Percentiles rank a stretch among this genome's conserved stretches.
These are phyloP conservation scores for Starmera caribaea DNA, from an alignment of 805 yeast genomes.

Conservation along the genomic window DNA sequence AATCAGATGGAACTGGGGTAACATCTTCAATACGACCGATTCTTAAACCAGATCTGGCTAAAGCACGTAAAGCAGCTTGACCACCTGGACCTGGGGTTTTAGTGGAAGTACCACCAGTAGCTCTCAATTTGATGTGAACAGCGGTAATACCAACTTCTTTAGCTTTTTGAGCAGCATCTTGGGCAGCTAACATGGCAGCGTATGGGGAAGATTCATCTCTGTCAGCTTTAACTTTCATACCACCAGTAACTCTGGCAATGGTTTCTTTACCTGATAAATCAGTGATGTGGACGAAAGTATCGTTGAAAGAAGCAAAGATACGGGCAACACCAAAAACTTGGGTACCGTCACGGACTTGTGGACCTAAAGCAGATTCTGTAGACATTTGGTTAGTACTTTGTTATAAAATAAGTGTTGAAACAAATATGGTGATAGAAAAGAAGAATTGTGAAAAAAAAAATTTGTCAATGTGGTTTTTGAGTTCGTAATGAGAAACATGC, in stretches of 20 bases:
- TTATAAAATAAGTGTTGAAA: too few species aligned
- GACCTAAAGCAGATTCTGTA: slow-evolving; percentile 57
- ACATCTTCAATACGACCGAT: slow-evolving; percentile 99
- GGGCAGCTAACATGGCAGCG: slow-evolving; percentile 99
- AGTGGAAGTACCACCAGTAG: slow-evolving; percentile 99
- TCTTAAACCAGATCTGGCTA: slow-evolving; percentile 99
- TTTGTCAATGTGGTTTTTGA: too few species aligned
- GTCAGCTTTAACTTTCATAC: slow-evolving; percentile 99
- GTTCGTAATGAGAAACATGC: too few species aligned
- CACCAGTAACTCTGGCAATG: slow-evolving; percentile 99
- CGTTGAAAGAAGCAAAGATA: slow-evolving; percentile 99
- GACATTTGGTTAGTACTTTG: slow-evolving; percentile 14
- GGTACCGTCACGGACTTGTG: slow-evolving; percentile 93
- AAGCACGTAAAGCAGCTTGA: slow-evolving; percentile 97
- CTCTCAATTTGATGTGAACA: slow-evolving; percentile 98
- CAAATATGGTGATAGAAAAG: too few species aligned
- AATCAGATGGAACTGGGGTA: slow-evolving; percentile 99
- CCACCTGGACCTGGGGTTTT: slow-evolving; percentile 99
- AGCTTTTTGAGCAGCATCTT: slow-evolving; percentile 97
- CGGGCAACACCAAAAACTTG: slow-evolving; percentile 99
- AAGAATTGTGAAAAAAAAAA: too few species aligned
- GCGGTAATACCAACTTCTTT: slow-evolving; percentile 99
- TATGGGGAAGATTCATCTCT: slow-evolving; percentile 99
- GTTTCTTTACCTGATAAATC: slow-evolving; percentile 99
- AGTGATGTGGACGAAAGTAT: slow-evolving; percentile 99